These are phyloP conservation scores for Sporothrix humicola DNA, from an alignment of 2,329 filamentous ascomycete genomes.

Conservation along the genomic window DNA sequence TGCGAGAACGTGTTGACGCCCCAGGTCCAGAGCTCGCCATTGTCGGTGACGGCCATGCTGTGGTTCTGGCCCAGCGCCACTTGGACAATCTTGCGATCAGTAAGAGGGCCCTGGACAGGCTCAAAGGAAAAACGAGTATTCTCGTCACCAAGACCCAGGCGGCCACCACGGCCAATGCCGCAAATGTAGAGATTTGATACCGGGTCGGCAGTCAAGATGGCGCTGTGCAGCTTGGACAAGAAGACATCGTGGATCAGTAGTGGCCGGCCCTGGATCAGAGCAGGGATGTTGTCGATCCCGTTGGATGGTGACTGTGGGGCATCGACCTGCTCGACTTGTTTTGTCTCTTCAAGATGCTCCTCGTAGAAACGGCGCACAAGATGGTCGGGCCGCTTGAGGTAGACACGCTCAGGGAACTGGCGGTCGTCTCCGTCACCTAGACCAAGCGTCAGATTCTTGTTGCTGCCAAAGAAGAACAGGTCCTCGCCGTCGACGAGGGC, in stretches of 20 bases:
- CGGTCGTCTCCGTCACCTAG: slow-evolving; percentile 96
- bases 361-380: slow-evolving; percentile 75
- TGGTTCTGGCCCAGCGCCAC: slow-evolving; percentile 91
- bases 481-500: slow-evolving; percentile 65
- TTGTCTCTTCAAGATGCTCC: slow-evolving; percentile 62
- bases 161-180: slow-evolving; percentile 87
- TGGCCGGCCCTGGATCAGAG: slow-evolving; percentile 71
- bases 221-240: slow-evolving; percentile 91
- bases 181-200: slow-evolving; percentile 91
- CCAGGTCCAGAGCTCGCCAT: slow-evolving; percentile 94
- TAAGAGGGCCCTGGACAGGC: slow-evolving; percentile 77
- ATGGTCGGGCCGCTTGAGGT: slow-evolving; percentile 75
- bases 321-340: slow-evolving; percentile 1
- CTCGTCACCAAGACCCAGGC: slow-evolving; percentile 88
- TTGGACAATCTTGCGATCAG: slow-evolving; percentile 74
- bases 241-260: slow-evolving; percentile 79
- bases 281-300: slow-evolving; percentile 65
- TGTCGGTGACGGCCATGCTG: slow-evolving; percentile 80
- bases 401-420: slow-evolving; percentile 86
- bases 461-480: slow-evolving; percentile 92
- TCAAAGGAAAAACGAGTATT: slow-evolving; percentile 85
- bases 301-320: slow-evolving; percentile 39
- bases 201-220: slow-evolving; percentile 83
- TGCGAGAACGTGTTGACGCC: slow-evolving; percentile 86
- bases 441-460: slow-evolving; percentile 90